phyloP scores from a whole-genome alignment of 176 grass and related monocot species.

The Ananas comosus region DNA sequence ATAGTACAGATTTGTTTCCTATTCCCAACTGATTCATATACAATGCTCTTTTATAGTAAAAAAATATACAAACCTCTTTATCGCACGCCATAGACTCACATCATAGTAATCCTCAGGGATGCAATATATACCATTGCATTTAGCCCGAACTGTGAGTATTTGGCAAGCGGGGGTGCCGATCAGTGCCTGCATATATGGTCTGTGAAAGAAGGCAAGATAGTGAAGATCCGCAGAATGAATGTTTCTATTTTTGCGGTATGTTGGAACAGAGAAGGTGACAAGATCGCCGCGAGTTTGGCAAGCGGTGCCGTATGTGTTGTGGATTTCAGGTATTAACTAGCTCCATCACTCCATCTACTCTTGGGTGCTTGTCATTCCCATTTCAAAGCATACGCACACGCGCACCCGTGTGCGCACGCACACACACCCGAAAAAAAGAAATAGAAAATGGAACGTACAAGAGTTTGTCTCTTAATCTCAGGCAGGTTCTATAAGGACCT shows the following conservation, averaged over 20 bases:
- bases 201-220: slow-evolving; percentile 75
- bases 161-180: slow-evolving; percentile 86
- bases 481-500: no score
- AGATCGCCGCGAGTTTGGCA: slow-evolving; percentile 86
- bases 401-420: no score
- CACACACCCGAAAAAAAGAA: no score
- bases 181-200: slow-evolving; percentile 96
- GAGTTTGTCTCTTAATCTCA: no score
- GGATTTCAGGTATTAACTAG: slow-evolving; percentile 43
- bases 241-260: slow-evolving; percentile 95
- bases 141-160: slow-evolving; percentile 79
- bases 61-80: neutral
- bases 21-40: no score
- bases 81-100: neutral
- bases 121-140: slow-evolving; percentile 91
- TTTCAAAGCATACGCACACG: no score
- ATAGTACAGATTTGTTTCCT: no score
- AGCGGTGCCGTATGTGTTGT: slow-evolving; percentile 79
- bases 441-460: no score
- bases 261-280: slow-evolving; percentile 97
- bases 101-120: slow-evolving; percentile 28
- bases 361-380: no score
- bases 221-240: slow-evolving; percentile 73
- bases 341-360: no score
- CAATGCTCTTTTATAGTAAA: neutral